Evolutionary conservation across 78 protist genomes (phyloP), one percentile per base, ranked within the genome.

Genomic region (Dictyostelium intermedium): DNA sequence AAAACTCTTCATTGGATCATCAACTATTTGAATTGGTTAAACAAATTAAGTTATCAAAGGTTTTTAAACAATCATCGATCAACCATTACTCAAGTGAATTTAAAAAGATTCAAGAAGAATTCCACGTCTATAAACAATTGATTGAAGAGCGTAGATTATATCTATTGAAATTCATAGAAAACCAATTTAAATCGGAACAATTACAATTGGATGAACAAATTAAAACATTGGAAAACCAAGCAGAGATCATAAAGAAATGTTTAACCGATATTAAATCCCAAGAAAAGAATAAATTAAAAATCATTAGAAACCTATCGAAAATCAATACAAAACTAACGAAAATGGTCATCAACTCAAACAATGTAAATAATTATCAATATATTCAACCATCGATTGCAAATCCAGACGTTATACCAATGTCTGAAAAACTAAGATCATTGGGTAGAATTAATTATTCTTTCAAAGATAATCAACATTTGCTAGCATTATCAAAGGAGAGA

Each of bases 251-350:
- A 23, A 30, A 79, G 30, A 39, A n/a, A 39, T 79, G 56, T 27
- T 27, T 45, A 10, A 5, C 18, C 0, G 69, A 79, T 25, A 41
- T 79, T 14, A 39, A 34, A 34, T 37, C 39, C 0, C 30, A 13
- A 20, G 84, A 79, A 43, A 79, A 79, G 18, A 79, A 79, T 47
- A 79, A 79, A 79, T 79, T 79, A 27, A 79, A 79, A 79, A 45
- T 79, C 7, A 27, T 79, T 23, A 25, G 27, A 79, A 79, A 39
- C 7, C 66, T 79, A 0, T 37, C 61, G n/a, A 39, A 79, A 45
- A 79, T 79, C 14, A 79, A 79, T 45, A 25, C 27, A 11, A 79
- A 45, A 27, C 1, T 79, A 45, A 27, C 45, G 0, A 79, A 79
- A 79, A 50, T 45, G 50, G 27, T 45, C 3, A 27, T 79, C 0